Evolutionary conservation across 176 grass and related monocot species (phyloP).

Genomic region (Eragrostis curvula): DNA sequence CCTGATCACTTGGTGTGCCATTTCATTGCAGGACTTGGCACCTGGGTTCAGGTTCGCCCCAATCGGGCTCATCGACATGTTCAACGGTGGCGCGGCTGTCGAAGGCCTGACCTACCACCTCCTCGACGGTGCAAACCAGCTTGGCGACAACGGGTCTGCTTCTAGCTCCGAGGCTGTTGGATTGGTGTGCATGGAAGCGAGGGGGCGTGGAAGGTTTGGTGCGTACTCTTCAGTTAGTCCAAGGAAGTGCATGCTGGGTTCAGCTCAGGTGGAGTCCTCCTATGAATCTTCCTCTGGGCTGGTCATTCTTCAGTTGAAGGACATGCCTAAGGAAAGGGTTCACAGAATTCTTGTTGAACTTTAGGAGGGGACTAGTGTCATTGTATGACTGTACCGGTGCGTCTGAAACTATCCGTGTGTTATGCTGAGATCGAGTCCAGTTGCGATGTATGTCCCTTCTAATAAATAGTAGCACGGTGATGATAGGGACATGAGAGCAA

Average conservation of each 20-base stretch:
- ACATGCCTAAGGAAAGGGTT: slow-evolving; percentile 69
- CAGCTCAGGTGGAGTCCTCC: slow-evolving; percentile 60
- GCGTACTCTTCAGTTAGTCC: slow-evolving; percentile 71
- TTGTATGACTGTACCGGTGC: not conserved
- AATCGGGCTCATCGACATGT: slow-evolving; percentile 83
- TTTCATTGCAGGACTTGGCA: slow-evolving; percentile 57
- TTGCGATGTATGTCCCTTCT: not conserved
- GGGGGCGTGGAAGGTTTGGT: slow-evolving; percentile 78
- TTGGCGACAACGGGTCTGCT: slow-evolving; percentile 13
- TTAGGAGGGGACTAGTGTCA: slow-evolving; percentile 20
- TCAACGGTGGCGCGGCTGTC: slow-evolving; percentile 79
- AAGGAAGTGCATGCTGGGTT: slow-evolving; percentile 58
- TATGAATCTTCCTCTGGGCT: slow-evolving; percentile 68
- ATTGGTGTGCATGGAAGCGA: slow-evolving; percentile 73
- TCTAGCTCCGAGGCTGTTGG: slow-evolving; percentile 50
- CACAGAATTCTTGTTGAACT: slow-evolving; percentile 80
- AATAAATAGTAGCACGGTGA: not conserved
- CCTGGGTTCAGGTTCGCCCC: slow-evolving; percentile 73
- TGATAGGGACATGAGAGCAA: not conserved
- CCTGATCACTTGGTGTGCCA: not conserved
- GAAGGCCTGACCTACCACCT: slow-evolving; percentile 73
- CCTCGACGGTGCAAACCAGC: slow-evolving; percentile 32
- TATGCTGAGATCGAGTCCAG: not conserved
- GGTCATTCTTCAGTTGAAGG: slow-evolving; percentile 54
- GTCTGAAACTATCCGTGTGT: not conserved